Evolutionary conservation across 2,329 filamentous ascomycete species (phyloP).

Genomic region (Microsporum canis): DNA sequence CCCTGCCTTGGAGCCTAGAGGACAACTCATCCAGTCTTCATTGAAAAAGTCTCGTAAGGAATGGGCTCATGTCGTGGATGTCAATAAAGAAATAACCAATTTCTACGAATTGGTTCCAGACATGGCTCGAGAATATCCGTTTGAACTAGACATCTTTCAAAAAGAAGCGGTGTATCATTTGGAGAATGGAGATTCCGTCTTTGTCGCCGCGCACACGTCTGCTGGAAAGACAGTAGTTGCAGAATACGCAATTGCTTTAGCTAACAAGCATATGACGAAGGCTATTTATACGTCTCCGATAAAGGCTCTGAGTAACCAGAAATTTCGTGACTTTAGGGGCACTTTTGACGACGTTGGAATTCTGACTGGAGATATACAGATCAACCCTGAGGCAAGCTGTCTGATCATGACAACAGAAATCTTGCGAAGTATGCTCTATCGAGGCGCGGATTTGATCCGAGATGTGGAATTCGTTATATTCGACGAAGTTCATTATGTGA

Average conservation of each 20-base stretch:
- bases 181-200: constrained; percentile 92
- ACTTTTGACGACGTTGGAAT: constrained; percentile 95
- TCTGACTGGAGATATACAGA: constrained; percentile 93
- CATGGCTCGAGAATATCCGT: constrained; percentile 93
- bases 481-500: constrained; percentile 97
- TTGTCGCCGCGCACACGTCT: constrained; percentile 94
- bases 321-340: constrained; percentile 87
- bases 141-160: constrained; percentile 95
- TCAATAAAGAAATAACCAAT: constrained; percentile 86
- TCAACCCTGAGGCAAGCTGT: constrained; percentile 93
- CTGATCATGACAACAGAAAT: constrained; percentile 99
- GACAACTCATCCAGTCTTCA: constrained; percentile 59
- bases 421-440: constrained; percentile 92
- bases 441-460: constrained; percentile 86
- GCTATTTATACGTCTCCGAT: constrained; percentile 98
- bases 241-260: constrained; percentile 92
- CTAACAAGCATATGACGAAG: constrained; percentile 98
- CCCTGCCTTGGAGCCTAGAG: constrained; percentile 74
- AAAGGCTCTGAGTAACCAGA: constrained; percentile 96
- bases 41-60: constrained; percentile 66
- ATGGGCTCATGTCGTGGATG: constrained; percentile 98
- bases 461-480: constrained; percentile 99
- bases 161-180: constrained; percentile 98
- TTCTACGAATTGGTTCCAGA: constrained; percentile 88
- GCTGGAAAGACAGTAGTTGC: constrained; percentile 97